Evolutionary conservation across 345 rosid genomes (phyloP), one percentile per base, ranked within the genome.

Genomic region (Camelina hispida): DNA sequence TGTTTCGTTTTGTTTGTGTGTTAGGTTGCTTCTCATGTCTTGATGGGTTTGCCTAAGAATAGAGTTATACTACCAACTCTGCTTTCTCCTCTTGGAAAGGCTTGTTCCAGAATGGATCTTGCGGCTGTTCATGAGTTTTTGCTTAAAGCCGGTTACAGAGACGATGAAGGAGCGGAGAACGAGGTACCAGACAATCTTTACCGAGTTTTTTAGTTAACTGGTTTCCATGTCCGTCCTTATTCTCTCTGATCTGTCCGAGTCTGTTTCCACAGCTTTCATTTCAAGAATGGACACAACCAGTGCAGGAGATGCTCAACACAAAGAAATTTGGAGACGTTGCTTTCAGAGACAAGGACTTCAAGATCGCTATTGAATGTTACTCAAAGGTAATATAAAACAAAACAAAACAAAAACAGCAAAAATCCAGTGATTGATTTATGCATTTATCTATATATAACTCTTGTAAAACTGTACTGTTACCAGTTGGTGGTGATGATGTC

Each of bases 221-320:
- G 22, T 46, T 54, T 66, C 20, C 25, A 16, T 1, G 20, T 59
- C n/a, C 55, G 30, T 25, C 30, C 30, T 60, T 6, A 67, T 23
- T 14, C 50, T 44, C 50, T 14, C 50, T 44, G 17, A 4, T 18
- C 46, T 55, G 5, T 66, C 43, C 18, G 32, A 69, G 48, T 64
- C 57, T 48, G 17, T 20, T 34, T 50, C 35, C 80, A 78, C 78
- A 91, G 97, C 84, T 91, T 32, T 91, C 94, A 7, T 91, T 91
- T 81, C 94, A 91, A 87, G 94, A 89, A 73, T 91, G 94, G 94
- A 91, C 97, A 0, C 89, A 91, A 68, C 91, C 85, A 84, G 94
- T 91, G 56, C 97, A 91, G 76, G 97, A 91, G 69, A 91, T 87
- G 84, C 62, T 93, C 80, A 87, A 86, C 22, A 88, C 91, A 16